Evolutionary conservation across 2,329 filamentous ascomycete species (phyloP).

Genomic region (Neospermospora avenae): DNA sequence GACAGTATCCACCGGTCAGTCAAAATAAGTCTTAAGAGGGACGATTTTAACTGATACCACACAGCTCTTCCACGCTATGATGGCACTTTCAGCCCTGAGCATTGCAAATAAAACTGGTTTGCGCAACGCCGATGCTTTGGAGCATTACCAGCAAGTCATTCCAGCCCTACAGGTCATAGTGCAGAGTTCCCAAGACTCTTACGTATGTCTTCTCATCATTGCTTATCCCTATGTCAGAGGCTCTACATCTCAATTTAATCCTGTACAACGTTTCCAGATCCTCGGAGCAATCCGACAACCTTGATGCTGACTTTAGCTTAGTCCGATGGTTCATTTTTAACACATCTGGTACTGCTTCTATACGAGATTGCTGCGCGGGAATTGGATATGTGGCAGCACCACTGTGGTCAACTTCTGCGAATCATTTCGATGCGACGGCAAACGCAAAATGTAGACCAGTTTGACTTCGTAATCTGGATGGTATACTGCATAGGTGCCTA

Average conservation of each 20-base stretch:
- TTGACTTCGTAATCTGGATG: conserved; percentile 51
- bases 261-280: not conserved
- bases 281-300: not conserved
- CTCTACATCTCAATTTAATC: not conserved
- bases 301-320: not conserved
- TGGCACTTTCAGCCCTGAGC: conserved; percentile 53
- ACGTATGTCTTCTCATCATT: conserved; percentile 18
- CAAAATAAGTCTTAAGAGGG: not conserved
- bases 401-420: conserved; percentile 49
- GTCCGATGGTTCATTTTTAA: conserved; percentile 49
- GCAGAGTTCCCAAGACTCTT: conserved; percentile 46
- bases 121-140: conserved; percentile 46
- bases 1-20: conserved; percentile 43
- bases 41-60: not conserved
- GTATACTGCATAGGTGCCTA: conserved; percentile 54
- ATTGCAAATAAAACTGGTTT: conserved; percentile 44
- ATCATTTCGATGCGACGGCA: conserved; percentile 47
- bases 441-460: conserved; percentile 43
- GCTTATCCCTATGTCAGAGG: not conserved
- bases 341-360: conserved; percentile 7
- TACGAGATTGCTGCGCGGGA: conserved; percentile 31
- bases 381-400: conserved; percentile 51
- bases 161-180: conserved; percentile 44
- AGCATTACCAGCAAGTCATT: conserved; percentile 53
- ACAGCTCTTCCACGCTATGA: conserved; percentile 51